Base-by-base conservation (phyloP, 768 basidiomycete species). In the Kwoniella europaea region DNA sequence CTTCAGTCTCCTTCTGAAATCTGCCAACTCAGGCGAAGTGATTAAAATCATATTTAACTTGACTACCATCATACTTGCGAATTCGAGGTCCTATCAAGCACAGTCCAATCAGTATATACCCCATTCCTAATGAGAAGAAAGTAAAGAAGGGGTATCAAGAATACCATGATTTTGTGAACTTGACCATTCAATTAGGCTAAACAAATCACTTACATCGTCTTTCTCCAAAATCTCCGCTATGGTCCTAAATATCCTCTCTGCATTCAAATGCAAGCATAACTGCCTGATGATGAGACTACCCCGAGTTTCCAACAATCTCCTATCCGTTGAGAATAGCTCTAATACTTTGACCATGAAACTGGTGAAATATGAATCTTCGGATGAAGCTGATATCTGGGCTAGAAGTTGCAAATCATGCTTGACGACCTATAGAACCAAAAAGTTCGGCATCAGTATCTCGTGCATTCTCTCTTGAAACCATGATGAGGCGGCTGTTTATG, bases 181-280 rank as follows among this genome's bases (percentile, higher is more conserved):
- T 29, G 5, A 35, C 35, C 35, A 35, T 35, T 35, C 1, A 7
- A 6, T 9, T 0, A 35, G 35, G 35, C 35, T 35, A 18, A 43
- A 20, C 42, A 61, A 13, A 59, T 2, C 4, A 80, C 88, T 63
- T 72, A 94, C 95, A 86, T 98, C 97, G 85, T 99, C 97, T 82
- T 94, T 95, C 85, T 98, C 97, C 75, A 99, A 82, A 44, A 99
- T 94, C 85, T 98, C 97, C 0, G 97, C 96, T 80, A 98, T 93
- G 0, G 94, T 93, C 56, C 92, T 87, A 82, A 97, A 99, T 80
- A 99, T 98, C 70, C 91, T 88, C 83, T 99, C 97, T 0, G 94
- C 93, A 82, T 94, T 97, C 69, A 99, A 87, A 78, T 94, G 93
- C 53, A 95, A 83, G 80, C 97, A 98, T 13, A 99, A 85, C 76